Conservation (phyloP, 1,139 yeast genomes). For the Groenewaldozyma sp. region DNA sequence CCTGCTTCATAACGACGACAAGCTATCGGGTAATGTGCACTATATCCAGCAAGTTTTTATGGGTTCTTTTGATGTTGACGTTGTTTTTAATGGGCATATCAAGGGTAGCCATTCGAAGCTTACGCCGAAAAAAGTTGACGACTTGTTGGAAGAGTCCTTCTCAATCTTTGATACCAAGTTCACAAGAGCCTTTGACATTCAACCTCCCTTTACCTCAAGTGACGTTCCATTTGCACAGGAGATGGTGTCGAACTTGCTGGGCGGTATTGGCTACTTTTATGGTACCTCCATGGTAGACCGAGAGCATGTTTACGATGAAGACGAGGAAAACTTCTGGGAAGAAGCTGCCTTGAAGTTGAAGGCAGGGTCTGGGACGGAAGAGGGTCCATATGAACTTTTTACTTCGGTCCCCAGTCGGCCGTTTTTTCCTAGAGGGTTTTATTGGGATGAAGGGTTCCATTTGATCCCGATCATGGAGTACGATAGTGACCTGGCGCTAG, state of each 20-base stretch:
- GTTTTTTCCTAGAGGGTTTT: conserved; percentile 92
- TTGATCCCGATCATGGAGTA: conserved; percentile 71
- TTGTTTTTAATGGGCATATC: conserved; percentile 49
- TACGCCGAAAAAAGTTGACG: conserved; percentile 17
- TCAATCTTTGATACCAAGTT: conserved; percentile 49
- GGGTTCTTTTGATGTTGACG: conserved; percentile 71
- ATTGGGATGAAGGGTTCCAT: conserved; percentile 99
- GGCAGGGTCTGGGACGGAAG: conserved; percentile 21
- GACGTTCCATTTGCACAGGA: conserved; percentile 59
- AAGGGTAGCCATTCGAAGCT: conserved; percentile 36
- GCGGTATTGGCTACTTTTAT: conserved; percentile 82
- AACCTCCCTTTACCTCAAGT: conserved; percentile 39
- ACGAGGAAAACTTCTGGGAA: conserved; percentile 32
- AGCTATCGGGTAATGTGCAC: conserved; percentile 70
- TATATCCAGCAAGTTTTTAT: conserved; percentile 64
- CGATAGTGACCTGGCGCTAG: conserved; percentile 77
- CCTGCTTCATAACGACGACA: conserved; percentile 49
- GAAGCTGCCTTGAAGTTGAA: conserved; percentile 17
- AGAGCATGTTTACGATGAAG: conserved; percentile 46
- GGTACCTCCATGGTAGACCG: conserved; percentile 87
- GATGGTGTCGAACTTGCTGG: conserved; percentile 70
- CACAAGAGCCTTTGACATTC: conserved; percentile 42
- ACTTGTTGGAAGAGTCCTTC: conserved; percentile 28
- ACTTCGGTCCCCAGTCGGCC: conserved; percentile 88
- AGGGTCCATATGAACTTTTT: conserved; percentile 46